Conservation (phyloP, 1,284 basidiomycete species). For the Cronartium ribicola region DNA sequence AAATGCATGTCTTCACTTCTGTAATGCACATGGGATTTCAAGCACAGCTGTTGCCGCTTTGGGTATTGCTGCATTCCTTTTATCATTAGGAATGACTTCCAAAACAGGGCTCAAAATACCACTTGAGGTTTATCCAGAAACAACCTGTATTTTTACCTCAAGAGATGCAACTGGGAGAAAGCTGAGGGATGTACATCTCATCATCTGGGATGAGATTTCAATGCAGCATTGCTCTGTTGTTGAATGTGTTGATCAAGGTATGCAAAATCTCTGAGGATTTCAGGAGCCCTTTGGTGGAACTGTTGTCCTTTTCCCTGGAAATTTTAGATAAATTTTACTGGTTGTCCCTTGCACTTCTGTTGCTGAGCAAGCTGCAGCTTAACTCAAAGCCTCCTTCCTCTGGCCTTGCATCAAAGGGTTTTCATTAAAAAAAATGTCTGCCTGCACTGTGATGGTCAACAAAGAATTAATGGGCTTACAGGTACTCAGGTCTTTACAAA, state of each 20-base stretch:
- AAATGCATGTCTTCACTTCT: neutral
- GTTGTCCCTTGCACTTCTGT: neutral
- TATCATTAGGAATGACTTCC: neutral
- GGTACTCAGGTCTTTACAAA: neutral
- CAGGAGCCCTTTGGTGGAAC: constrained; percentile 16
- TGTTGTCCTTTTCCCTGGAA: neutral
- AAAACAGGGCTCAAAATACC: constrained; percentile 4
- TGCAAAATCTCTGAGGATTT: neutral
- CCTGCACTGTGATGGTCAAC: neutral
- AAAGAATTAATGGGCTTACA: neutral
- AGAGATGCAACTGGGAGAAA: neutral
- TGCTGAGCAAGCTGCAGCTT: neutral
- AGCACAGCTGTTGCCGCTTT: neutral
- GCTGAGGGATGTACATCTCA: neutral
- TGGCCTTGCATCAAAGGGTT: neutral
- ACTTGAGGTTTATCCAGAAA: neutral
- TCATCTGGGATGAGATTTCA: constrained; percentile 28
- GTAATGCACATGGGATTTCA: neutral
- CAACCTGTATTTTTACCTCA: neutral
- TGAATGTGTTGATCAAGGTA: neutral
- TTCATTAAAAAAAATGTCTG: neutral
- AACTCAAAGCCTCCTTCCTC: neutral
- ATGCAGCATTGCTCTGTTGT: neutral
- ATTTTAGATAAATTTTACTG: constrained; percentile 22
- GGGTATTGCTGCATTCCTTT: neutral